These are phyloP conservation scores for Coemansia brasiliensis DNA, from an alignment of 192 early-diverging fungal species.

Conservation along the genomic window DNA sequence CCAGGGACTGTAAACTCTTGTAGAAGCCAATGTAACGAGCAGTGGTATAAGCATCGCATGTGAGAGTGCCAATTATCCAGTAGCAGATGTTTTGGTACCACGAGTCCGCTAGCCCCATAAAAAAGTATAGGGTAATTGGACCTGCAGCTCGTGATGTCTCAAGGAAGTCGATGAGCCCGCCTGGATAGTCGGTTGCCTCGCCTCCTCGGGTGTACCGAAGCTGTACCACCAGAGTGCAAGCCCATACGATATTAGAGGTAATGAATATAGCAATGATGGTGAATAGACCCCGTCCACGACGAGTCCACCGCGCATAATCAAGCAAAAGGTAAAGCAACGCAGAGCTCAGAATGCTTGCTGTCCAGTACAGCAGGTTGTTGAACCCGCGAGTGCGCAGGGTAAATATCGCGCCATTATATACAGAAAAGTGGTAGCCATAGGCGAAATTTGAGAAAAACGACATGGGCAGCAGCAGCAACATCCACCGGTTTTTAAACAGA, in stretches of 20 bases:
- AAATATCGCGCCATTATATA: constrained; percentile 63
- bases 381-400: constrained; percentile 68
- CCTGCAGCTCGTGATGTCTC: constrained; percentile 55
- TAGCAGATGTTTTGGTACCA: constrained; percentile 78
- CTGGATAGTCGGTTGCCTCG: constrained; percentile 8
- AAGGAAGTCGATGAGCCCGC: constrained; percentile 29
- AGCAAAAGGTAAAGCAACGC: constrained; percentile 64
- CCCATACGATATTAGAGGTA: constrained; percentile 60
- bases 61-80: constrained; percentile 83
- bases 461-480: constrained; percentile 71
- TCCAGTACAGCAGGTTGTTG: constrained; percentile 80
- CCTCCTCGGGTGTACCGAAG: constrained; percentile 47
- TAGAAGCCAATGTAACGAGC: constrained; percentile 78
- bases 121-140: constrained; percentile 65
- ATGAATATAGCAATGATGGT: constrained; percentile 48
- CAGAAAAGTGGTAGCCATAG: constrained; percentile 72
- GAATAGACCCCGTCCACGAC: constrained; percentile 62
- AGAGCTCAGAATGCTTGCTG: constrained; percentile 71
- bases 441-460: constrained; percentile 78
- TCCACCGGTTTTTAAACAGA: constrained; percentile 66
- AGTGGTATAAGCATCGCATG: constrained; percentile 71
- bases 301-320: constrained; percentile 58
- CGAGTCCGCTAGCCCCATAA: constrained; percentile 76
- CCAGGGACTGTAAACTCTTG: constrained; percentile 80
- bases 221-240: constrained; percentile 61